Base-by-base conservation (phyloP, 331 rosid species). In the Malus hybrid region DNA sequence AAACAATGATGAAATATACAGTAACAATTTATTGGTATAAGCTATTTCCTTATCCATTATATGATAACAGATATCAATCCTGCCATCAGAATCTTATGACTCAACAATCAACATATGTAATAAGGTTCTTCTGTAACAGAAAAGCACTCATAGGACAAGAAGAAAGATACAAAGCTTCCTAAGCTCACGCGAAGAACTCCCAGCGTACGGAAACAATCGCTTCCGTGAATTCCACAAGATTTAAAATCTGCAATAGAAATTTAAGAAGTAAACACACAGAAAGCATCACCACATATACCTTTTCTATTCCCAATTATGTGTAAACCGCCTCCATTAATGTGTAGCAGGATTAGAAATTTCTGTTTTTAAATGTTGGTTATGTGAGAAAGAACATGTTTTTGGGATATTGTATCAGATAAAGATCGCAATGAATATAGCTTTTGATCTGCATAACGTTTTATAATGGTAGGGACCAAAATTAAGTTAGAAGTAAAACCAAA, bases 151-250 rank as follows among this genome's bases (percentile, higher is more conserved):
- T 46, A 46, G 16, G 44, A 11, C 65, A 16, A 71, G 64, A 8
- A 71, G 44, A 83, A 91, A 73, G 98, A 90, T 93, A 93, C 97
- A 78, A 71, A 87, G 73, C 96, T 86, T 81, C 97, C 97, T 78
- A 91, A 85, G 72, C 97, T 93, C 85, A 89, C 91, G 7, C 96
- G 97, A 68, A 93, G 93, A 74, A 93, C 97, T 59, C 98, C 98
- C 59, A 79, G 24, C 10, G 97, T 71, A 65, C 66, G 90, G 73
- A 91, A 83, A 77, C 98, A 93, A 42, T 85, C 91, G 2, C 77
- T 79, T 62, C 95, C 96, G 39, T 72, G 83, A 29, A 54, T 61
- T 79, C 98, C 98, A 81, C 96, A 93, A 77, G 84, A 85, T 83
- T 83, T 87, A 52, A 83, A 83, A 91, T 89, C 93, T 91, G 93